Evolutionary conservation across 495 filamentous ascomycete genomes (phyloP).

Genomic region (Penicillium coffeae): DNA sequence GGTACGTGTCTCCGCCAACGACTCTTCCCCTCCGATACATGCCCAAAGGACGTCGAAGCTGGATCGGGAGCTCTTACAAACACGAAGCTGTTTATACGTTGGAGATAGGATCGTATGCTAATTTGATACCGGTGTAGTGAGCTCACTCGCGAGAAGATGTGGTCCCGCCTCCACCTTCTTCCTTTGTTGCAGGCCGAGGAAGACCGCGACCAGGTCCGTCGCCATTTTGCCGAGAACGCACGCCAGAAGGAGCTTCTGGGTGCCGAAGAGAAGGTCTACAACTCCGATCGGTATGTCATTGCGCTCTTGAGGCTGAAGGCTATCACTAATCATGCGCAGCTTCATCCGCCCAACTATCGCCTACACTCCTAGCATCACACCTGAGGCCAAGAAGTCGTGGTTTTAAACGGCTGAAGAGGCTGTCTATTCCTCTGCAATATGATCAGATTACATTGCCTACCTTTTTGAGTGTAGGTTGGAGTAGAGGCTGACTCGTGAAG

Average conservation of each 20-base stretch:
- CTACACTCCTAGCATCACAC: constrained; percentile 39
- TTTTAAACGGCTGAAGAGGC: background rate
- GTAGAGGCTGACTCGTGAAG: constrained; percentile 2
- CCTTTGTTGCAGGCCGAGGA: constrained; percentile 92
- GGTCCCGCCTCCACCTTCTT: constrained; percentile 88
- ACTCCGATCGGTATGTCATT: constrained; percentile 73
- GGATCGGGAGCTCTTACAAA: background rate
- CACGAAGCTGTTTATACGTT: background rate
- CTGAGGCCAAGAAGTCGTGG: constrained; percentile 20
- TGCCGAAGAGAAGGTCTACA: constrained; percentile 73
- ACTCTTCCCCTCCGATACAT: constrained; percentile 6
- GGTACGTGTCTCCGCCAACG: constrained; percentile 53
- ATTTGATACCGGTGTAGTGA: constrained; percentile 55
- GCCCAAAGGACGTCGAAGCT: constrained; percentile 8
- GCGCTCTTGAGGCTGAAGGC: background rate
- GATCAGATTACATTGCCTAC: background rate
- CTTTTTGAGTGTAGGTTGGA: constrained; percentile 5
- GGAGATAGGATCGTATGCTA: background rate
- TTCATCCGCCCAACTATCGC: constrained; percentile 47
- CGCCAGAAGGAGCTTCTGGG: constrained; percentile 88
- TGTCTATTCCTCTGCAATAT: background rate
- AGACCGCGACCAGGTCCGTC: constrained; percentile 86
- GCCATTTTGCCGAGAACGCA: constrained; percentile 78
- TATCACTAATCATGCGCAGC: constrained; percentile 16
- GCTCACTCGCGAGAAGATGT: constrained; percentile 94